Evolutionary conservation across 805 yeast species (phyloP).

Genomic region (Maudiozyma barnettii): DNA sequence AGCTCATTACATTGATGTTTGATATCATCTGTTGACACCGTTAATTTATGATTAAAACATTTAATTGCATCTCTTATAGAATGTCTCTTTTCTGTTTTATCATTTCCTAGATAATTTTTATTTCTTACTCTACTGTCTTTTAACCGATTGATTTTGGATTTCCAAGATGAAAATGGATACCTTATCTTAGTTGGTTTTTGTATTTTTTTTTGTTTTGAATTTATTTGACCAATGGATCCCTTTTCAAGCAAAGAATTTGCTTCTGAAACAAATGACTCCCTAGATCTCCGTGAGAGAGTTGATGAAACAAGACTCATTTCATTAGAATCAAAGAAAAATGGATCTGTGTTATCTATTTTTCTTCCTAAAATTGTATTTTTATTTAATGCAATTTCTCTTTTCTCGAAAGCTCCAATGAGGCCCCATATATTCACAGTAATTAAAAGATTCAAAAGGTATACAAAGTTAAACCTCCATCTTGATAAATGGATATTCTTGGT

Average conservation of each 20-base stretch:
- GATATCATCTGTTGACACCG: neutral
- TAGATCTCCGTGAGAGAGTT: neutral
- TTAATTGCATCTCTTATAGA: neutral
- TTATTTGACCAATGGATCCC: neutral
- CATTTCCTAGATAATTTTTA: neutral
- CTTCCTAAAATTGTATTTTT: constrained; percentile 26
- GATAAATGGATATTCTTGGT: neutral
- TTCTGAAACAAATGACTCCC: neutral
- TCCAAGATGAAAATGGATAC: constrained; percentile 9
- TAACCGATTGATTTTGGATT: constrained; percentile 7
- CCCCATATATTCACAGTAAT: constrained; percentile 29
- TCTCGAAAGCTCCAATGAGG: constrained; percentile 23
- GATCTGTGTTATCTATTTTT: constrained; percentile 23
- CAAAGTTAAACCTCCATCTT: constrained; percentile 19
- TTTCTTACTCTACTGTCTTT: constrained; percentile 4
- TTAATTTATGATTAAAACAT: neutral
- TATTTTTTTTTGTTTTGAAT: neutral
- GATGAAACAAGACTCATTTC: constrained; percentile 7
- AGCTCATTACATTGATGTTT: neutral
- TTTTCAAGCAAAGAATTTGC: neutral
- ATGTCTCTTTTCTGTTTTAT: neutral
- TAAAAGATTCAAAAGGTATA: constrained; percentile 18
- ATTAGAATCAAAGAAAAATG: constrained; percentile 19
- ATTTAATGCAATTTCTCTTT: constrained; percentile 18
- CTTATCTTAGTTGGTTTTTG: neutral